Base-by-base conservation (phyloP, 2,329 filamentous ascomycete species). In the Myrmaecium sp. region DNA sequence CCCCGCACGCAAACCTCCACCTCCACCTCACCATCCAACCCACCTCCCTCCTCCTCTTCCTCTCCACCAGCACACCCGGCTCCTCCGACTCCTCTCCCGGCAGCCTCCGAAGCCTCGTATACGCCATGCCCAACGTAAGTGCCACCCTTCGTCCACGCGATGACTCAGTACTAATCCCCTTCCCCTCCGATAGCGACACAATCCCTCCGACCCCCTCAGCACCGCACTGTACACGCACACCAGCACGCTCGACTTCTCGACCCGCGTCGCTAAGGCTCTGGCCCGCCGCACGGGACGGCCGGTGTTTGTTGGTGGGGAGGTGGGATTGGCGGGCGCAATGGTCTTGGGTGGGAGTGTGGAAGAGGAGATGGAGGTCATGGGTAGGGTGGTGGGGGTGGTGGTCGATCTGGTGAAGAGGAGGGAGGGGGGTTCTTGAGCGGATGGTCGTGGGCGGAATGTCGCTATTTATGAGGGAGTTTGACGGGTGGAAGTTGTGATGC, bases 301-400 rank as follows among this genome's bases (percentile, higher is more conserved):
- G 1, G 74, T 80, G n/a, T 95, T 94, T 48, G 80, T 95, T 11
- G 80, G 80, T 13, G 91, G 80, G 46, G 93, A 83, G 17, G 71
- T 91, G 41, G 81, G 74, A 37, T 71, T 94, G 41, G 66, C 74
- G 5, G 77, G 74, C 2, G 21, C 17, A n/a, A n/a, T n/a, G n/a
- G n/a, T n/a, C n/a, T 67, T 83, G 41, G 82, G 82, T 6, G 77
- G 82, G 12, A 78, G 72, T 0, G 70, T 86, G 5, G 84, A 94
- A 46, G 89, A 95, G 58, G 86, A 95, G 56, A 84, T 94, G 72
- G 82, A 86, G 44, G 81, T 77, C 0, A 74, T 94, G 40, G 71
- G 68, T 42, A 66, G 65, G 36, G 70, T 92, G 21, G 71, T 84
- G 17, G 66, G 77, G 31, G 68, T 78, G 24, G 66, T 84, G 9